These are phyloP conservation scores for Ascoidea tarda DNA, from an alignment of 805 yeast species.

Conservation along the genomic window DNA sequence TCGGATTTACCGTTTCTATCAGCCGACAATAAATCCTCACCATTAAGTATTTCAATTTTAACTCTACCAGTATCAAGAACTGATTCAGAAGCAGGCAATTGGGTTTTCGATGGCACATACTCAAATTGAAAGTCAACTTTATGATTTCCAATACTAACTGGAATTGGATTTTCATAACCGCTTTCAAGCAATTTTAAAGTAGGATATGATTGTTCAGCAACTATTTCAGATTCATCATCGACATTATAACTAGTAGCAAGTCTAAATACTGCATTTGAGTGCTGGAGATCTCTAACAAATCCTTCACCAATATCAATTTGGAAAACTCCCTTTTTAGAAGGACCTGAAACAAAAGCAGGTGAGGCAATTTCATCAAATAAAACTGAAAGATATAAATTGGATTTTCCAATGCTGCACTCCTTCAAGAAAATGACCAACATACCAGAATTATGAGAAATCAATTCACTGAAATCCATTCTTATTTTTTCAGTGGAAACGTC, in stretches of 20 bases:
- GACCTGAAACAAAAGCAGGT: slow-evolving; percentile 42
- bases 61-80: slow-evolving; percentile 56
- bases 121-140: slow-evolving; percentile 35
- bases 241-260: slow-evolving; percentile 38
- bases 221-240: slow-evolving; percentile 30
- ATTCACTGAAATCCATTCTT: slow-evolving; percentile 34
- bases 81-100: slow-evolving; percentile 43
- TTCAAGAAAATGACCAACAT: slow-evolving; percentile 38
- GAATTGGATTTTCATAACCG: slow-evolving; percentile 30
- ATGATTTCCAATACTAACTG: slow-evolving; percentile 27
- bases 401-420: slow-evolving; percentile 31
- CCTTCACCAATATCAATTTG: slow-evolving; percentile 37
- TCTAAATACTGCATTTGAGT: slow-evolving; percentile 44
- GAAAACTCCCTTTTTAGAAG: slow-evolving; percentile 30
- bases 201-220: slow-evolving; percentile 32
- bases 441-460: slow-evolving; percentile 48
- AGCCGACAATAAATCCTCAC: slow-evolving; percentile 36
- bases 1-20: slow-evolving; percentile 71
- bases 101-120: slow-evolving; percentile 42
- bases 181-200: slow-evolving; percentile 41
- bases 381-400: slow-evolving; percentile 39
- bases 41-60: slow-evolving; percentile 42
- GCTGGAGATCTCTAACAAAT: slow-evolving; percentile 56
- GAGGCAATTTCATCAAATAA: slow-evolving; percentile 50
- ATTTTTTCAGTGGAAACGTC: slow-evolving; percentile 22